Base-by-base conservation (phyloP, 768 basidiomycete species). In the Auricularia cornea region DNA sequence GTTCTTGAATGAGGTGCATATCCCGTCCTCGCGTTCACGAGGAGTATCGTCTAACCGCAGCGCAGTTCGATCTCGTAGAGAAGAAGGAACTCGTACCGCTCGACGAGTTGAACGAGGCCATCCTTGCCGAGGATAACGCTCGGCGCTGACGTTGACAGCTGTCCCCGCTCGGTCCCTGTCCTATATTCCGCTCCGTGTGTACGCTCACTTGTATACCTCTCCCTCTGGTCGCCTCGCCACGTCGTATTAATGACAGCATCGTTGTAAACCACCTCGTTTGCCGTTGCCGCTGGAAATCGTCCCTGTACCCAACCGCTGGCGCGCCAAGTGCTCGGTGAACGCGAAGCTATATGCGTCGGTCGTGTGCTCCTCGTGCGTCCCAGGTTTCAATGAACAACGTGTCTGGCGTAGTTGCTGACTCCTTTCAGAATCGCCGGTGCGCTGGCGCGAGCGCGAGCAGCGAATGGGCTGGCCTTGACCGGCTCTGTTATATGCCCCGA, bases 61-160 rank as follows among this genome's bases (percentile, higher is more conserved):
- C 60, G 5, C 68, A 94, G 92, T 96, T 96, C 72, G 89, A 94
- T 70, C 81, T 96, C 26, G 84, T 98, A n/a, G 95, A 97, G 68
- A 91, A 92, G 83, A 97, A 94, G 75, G 96, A 98, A 71, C 81
- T 98, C 8, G 92, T 91, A 12, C 96, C 96, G 0, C 77, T 98
- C 60, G 94, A 95, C 67, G 96, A 98, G 73, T 82, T 98, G 68
- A 98, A 98, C 73, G 91, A 93, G 68, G 92, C 92, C 10, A 94
- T 98, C 67, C 75, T 88, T 35, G 80, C 81, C 0, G 84, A 84
- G 69, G 82, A 83, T 69, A 82, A 79, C 68, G 41, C 70, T 3
- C 71, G 76, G 20, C 44, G 44, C 16, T 48, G 44, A 48, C 23
- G 44, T 23, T 48, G 6, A 48, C 10, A 18, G 20, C 23, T 18